phyloP scores from a whole-genome alignment of 2,329 filamentous ascomycete genomes.

The Alternaria atra region DNA sequence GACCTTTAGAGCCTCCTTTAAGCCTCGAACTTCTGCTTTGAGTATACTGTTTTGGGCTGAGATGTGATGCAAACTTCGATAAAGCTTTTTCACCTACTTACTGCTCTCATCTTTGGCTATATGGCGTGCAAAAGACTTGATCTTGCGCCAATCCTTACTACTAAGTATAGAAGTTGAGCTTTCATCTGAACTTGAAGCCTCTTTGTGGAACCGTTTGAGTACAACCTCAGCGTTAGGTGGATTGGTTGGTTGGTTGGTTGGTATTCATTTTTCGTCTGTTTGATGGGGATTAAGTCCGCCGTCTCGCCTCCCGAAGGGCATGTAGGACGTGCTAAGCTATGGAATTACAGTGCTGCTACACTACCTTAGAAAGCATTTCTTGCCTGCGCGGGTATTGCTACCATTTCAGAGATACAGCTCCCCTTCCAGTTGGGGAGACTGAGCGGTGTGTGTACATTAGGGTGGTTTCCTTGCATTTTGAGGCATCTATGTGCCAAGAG shows the following conservation, averaged over 20 bases:
- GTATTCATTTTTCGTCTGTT: constrained; percentile 11
- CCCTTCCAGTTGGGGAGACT: not conserved
- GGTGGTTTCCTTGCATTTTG: constrained; percentile 3
- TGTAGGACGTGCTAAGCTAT: constrained; percentile 10
- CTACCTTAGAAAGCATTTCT: constrained; percentile 10
- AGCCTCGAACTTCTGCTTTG: too few species aligned
- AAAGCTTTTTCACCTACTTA: too few species aligned
- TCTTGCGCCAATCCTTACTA: too few species aligned
- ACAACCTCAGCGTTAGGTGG: not conserved
- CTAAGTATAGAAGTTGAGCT: too few species aligned
- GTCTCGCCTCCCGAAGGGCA: constrained; percentile 11
- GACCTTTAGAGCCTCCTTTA: too few species aligned
- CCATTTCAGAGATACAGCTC: constrained; percentile 6
- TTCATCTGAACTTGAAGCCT: too few species aligned
- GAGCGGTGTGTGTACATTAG: constrained; percentile 1
- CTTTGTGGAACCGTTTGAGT: too few species aligned
- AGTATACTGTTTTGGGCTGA: too few species aligned
- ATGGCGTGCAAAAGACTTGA: too few species aligned
- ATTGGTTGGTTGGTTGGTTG: constrained; percentile 10
- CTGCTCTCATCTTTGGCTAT: too few species aligned
- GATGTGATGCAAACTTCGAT: too few species aligned
- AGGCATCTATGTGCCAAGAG: constrained; percentile 7
- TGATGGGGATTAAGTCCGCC: constrained; percentile 8
- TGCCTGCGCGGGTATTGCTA: constrained; percentile 9
- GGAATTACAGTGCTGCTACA: constrained; percentile 6